A percentile compares a stretch with the other conserved stretches of the same genome.
Evolutionary conservation across 148 eudicot genomes (phyloP).

Genomic region (Fallopia convolvulus): DNA sequence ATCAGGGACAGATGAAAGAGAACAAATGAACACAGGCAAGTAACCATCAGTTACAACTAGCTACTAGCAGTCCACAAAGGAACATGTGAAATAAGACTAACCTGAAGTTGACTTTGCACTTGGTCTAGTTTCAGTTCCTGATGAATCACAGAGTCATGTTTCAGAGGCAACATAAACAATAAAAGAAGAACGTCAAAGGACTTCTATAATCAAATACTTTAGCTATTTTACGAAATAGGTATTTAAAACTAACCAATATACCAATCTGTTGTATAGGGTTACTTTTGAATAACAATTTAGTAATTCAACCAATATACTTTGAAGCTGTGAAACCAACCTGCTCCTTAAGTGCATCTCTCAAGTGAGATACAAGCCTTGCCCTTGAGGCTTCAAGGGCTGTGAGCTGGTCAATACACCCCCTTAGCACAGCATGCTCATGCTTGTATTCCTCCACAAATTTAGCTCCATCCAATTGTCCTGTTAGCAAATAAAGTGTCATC

Average conservation of each 20-base stretch:
- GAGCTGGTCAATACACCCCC: slow-evolving; percentile 67
- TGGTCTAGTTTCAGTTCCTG: slow-evolving; percentile 77
- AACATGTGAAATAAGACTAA: slow-evolving; percentile 19
- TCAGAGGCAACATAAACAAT: slow-evolving; percentile 7
- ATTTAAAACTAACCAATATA: neutral
- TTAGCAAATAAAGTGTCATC: neutral
- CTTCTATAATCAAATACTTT: neutral
- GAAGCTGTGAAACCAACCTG: slow-evolving; percentile 40
- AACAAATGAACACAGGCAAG: neutral
- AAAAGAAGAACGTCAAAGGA: neutral
- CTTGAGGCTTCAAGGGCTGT: slow-evolving; percentile 61
- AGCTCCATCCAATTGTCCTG: slow-evolving; percentile 39
- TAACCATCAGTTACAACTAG: neutral
- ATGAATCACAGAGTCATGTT: slow-evolving; percentile 16
- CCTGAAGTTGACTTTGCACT: slow-evolving; percentile 73
- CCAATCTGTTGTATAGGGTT: neutral
- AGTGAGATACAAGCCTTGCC: slow-evolving; percentile 59
- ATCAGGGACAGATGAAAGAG: neutral
- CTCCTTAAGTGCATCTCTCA: slow-evolving; percentile 70
- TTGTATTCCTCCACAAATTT: slow-evolving; percentile 55
- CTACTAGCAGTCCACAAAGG: neutral
- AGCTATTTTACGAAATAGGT: neutral
- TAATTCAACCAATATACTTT: neutral
- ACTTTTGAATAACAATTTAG: neutral
- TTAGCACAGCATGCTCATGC: slow-evolving; percentile 67